Evolutionary conservation across 495 filamentous ascomycete genomes (phyloP), one percentile per base, ranked within the genome.

Genomic region (Penicillium subrubescens): DNA sequence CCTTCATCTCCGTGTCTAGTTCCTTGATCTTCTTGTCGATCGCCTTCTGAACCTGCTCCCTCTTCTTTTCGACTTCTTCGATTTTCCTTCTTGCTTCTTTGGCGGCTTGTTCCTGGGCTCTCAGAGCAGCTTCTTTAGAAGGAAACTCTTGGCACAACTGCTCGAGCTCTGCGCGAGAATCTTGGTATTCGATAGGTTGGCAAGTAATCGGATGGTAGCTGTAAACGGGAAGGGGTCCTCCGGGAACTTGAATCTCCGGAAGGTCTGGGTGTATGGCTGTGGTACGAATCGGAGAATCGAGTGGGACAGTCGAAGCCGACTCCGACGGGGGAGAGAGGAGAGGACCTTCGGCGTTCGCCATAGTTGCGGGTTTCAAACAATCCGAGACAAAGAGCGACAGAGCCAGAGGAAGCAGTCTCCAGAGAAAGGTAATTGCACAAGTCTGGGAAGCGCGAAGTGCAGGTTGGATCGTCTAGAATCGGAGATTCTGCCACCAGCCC

Each of bases 21-120:
- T 81, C 79, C 57, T 80, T 81, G 33, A 72, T 68, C 64, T 82
- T 83, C 67, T 81, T 81, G 54, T 82, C 79, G 63, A 83, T 76
- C 6, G 73, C 73, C 59, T 70, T 74, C 57, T 82, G 77, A 0
- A 81, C 69, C 19, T 82, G 73, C 37, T 79, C 77, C 52, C 71
- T 75, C 65, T 80, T 82, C 60, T 68, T 69, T 60, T 79, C 74
- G 1, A 72, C 69, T 37, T 76, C 75, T 48, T 80, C 72, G 33
- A 83, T 66, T 52, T 70, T 79, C 62, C 74, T 69, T 62, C 74
- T 78, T 15, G 74, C 69, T 67, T 83, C 76, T 63, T 69, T 74
- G 25, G 74, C 79, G n/a, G 69, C 67, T 23, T 76, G 64, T 54
- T 81, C 76, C 48, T 79, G 77, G 33, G 73, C 79, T 56, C 75